phyloP scores from a whole-genome alignment of 352 stramenopile genomes.

The Pythium plurisporium region DNA sequence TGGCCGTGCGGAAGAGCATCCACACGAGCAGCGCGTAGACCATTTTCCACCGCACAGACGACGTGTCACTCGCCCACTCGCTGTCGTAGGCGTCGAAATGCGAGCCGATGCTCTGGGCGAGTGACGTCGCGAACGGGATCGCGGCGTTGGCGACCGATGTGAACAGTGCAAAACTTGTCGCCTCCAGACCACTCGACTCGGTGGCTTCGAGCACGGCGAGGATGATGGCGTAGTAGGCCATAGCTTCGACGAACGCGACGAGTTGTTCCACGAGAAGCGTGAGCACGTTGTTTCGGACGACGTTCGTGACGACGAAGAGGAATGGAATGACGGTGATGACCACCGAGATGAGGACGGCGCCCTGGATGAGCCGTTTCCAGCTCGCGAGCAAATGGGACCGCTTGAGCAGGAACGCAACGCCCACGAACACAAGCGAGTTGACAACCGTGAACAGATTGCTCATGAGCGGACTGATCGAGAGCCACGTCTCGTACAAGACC shows the following conservation, averaged over 20 bases:
- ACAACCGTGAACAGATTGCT: conserved; percentile 44
- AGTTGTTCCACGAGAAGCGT: conserved; percentile 51
- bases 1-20: conserved; percentile 30
- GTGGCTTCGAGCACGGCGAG: conserved; percentile 43
- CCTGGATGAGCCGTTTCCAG: conserved; percentile 36
- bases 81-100: conserved; percentile 61
- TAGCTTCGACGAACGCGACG: conserved; percentile 40
- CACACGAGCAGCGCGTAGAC: conserved; percentile 49
- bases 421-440: conserved; percentile 39
- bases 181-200: conserved; percentile 39
- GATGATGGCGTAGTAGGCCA: conserved; percentile 47
- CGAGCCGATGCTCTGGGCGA: conserved; percentile 59
- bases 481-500: conserved; percentile 59
- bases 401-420: conserved; percentile 29
- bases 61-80: conserved; percentile 42
- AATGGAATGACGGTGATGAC: conserved; percentile 34
- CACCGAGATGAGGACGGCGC: conserved; percentile 30
- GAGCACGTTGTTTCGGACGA: conserved; percentile 43
- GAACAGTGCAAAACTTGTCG: conserved; percentile 46
- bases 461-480: conserved; percentile 29
- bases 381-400: conserved; percentile 25
- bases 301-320: conserved; percentile 51
- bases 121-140: conserved; percentile 43
- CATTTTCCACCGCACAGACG: conserved; percentile 34
- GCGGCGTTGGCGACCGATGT: conserved; percentile 50